Base-by-base conservation (phyloP, 2,329 filamentous ascomycete species). In the Cladosporium sp. region DNA sequence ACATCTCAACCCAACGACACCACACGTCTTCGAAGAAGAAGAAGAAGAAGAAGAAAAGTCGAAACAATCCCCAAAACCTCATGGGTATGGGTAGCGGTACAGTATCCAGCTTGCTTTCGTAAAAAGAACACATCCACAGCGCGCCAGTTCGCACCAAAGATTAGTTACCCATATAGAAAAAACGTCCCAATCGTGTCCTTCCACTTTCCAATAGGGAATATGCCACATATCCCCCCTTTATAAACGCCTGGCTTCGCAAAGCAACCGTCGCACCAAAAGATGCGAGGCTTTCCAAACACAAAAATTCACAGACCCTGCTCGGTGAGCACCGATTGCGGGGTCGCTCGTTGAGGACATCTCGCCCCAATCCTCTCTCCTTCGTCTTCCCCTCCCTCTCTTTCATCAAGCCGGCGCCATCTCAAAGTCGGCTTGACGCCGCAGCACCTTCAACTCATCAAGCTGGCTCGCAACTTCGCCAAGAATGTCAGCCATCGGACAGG, bases 401-500 rank as follows among this genome's bases (percentile, higher is more conserved):
- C 21, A 51, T 60, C 44, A 67, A 30, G 66, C 58, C 49, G 68
- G 67, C 30, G 68, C 65, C 68, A 70, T 69, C 2, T 66, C 65
- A 28, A 69, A 62, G 11, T 64, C 61, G 34, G 61, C 51, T 34
- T 60, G 55, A 44, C 55, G 80, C 74, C 85, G 88, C 77, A 90
- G 89, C 58, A 55, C 38, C 74, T 87, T 82, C 58, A 93, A 80
- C 74, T 93, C 87, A 34, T 82, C 81, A 66, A 92, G 79, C 74
- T 91, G 87, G 34, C 80, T 77, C 41, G 85, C 80, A 36, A 94
- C 82, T 52, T 85, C 84, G 52, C 81, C 80, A 24, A 96, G 82
- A 24, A 97, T 85, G 18, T 89, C 86, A 12, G 83, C 78, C 85
- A 97, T 97, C 2, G 93, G 91, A 24, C 87, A 90, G 12, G 92